Base-by-base conservation (phyloP, 495 filamentous ascomycete genomes). In the Aspergillus ellipticus region DNA sequence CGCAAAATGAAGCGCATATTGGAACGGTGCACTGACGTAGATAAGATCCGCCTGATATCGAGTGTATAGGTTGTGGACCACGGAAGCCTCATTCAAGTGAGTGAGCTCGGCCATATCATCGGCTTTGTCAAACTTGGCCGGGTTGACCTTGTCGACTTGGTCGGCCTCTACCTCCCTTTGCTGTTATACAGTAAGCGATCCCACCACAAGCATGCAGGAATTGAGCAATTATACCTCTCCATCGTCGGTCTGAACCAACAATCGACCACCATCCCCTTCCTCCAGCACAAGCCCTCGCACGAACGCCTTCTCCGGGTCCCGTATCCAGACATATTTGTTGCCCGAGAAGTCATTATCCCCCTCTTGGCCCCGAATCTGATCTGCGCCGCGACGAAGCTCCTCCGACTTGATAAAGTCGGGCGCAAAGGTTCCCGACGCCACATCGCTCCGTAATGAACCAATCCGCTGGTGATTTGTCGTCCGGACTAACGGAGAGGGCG, bases 101-200 rank as follows among this genome's bases (percentile, higher is more conserved):
- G 95, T 99, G 62, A 99, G 77, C 71, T 97, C 94, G 2, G 95
- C 94, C 95, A 99, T 99, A 67, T 99, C 95, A 74, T 96, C 89
- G 6, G 94, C 93, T 71, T 94, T 97, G 79, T 99, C 95, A 67
- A 99, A 99, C 66, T 99, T 99, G 52, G 90, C 95, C 21, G 95
- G 95, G 71, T 99, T 99, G 74, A 97, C 95, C 71, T 96, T 97
- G 78, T 99, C 95, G 47, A 96, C 91, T 54, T 82, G 86, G 58
- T 96, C 90, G 19, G 81, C 71, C 59, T 92, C 84, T 29, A 94
- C 86, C 66, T 90, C 88, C 43, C 90, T 89, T 83, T 96, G 91
- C 88, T 96, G 60, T 55, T 24, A 26, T 28, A 49, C 11, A 47
- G 49, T 62, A 28, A 64, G 62, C 62, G 51, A 57, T 53, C 21